Base-by-base conservation (phyloP, 768 basidiomycete genomes). In the Hygrophoropsis aurantiaca region DNA sequence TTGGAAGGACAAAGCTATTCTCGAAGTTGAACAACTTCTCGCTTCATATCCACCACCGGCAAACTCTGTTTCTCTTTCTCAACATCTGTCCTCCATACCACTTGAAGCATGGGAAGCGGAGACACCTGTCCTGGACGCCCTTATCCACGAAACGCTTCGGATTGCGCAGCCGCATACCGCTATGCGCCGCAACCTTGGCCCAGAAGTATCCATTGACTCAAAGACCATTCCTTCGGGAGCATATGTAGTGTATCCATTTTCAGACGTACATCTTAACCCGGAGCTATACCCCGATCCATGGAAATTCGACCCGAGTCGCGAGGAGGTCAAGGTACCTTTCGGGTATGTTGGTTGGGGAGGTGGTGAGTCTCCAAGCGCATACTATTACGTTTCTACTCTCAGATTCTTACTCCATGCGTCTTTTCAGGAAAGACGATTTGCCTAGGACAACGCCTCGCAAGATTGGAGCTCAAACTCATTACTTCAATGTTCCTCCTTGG, bases 151-250 rank as follows among this genome's bases (percentile, higher is more conserved):
- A 67, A 88, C 87, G 27, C 79, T 87, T 19, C 83, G 87, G 32
- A 69, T 90, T 39, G 86, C 87, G 9, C 85, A 89, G 71, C 85
- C 87, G 35, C 86, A 89, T 65, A 79, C 80, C 1, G 87, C 87
- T 47, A 87, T 89, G 85, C 79, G 88, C 60, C 79, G 84, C 50
- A 89, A 90, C 62, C 67, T 87, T 48, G 87, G 87, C 15, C 84
- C 84, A 55, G 83, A 85, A 47, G 66, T 81, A 27, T 74, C 81
- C 56, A 83, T 90, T 54, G 78, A 83, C 66, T 79, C 79, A 51
- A 85, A 82, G 65, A 67, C 75, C 32, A 77, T 90, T 24, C 85
- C 85, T 25, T 81, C 83, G 18, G 87, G 86, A 47, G 78, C 85
- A 44, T 89, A 85, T 58, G 78, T 87, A 40, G 74, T 88, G 36